Evolutionary conservation across 768 basidiomycete genomes (phyloP).

Genomic region (Botryobasidium botryosum): DNA sequence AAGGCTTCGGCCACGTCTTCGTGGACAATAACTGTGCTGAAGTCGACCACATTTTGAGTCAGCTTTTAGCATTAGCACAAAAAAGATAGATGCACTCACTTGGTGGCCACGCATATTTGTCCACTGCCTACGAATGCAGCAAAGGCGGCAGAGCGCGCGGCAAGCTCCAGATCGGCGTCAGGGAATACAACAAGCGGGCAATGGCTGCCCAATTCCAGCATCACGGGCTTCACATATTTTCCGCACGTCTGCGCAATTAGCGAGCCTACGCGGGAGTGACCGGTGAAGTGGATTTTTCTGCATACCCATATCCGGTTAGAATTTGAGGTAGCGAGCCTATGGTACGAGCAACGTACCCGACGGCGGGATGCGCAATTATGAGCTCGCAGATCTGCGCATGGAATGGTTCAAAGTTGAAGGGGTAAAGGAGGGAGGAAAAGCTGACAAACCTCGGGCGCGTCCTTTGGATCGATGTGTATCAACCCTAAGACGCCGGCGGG

Average conservation of each 20-base stretch:
- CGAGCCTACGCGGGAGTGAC: slow-evolving; percentile 17
- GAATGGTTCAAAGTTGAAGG: too few species aligned
- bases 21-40: not conserved
- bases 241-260: slow-evolving; percentile 20
- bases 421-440: not conserved
- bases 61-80: too few species aligned
- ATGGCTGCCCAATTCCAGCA: not conserved
- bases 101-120: slow-evolving; percentile 1
- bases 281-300: slow-evolving; percentile 21
- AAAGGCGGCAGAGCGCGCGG: not conserved
- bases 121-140: not conserved
- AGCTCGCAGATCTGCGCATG: slow-evolving; percentile 13
- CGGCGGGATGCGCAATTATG: slow-evolving; percentile 14
- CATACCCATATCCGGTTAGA: slow-evolving; percentile 6
- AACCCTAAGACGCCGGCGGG: slow-evolving; percentile 23
- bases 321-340: not conserved
- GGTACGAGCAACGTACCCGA: slow-evolving; percentile 13
- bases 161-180: slow-evolving; percentile 1
- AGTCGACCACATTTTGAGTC: too few species aligned
- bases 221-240: slow-evolving; percentile 21
- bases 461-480: slow-evolving; percentile 16
- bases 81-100: not conserved
- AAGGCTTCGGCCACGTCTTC: slow-evolving; percentile 17
- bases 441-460: slow-evolving; percentile 12
- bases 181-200: not conserved